Base-by-base conservation (phyloP, 108 stramenopile species). In the Pseudonitzschia multiseries region DNA sequence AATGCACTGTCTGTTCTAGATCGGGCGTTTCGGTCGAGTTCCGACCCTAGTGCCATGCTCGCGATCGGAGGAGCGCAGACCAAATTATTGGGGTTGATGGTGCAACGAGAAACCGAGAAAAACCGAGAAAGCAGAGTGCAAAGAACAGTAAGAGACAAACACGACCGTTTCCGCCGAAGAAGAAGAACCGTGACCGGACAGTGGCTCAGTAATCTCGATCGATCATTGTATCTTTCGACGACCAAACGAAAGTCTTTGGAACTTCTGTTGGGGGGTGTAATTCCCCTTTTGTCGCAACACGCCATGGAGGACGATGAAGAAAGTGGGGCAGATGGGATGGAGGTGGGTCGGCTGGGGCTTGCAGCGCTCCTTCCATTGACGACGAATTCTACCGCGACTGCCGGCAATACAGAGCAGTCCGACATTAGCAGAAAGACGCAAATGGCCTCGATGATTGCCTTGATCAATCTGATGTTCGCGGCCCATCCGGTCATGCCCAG, bases 401-500 rank as follows among this genome's bases (percentile, higher is more conserved):
- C 46, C 10, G 79, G 68, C 33, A 0, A 8, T 14, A 40, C 36
- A 4, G 32, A n/a, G 31, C 33, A 62, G 3, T 21, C 36, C 29
- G n/a, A 28, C n/a, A 17, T 41, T 41, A 20, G 28, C 1, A 62
- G 33, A 29, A 72, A 48, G 24, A 78, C 82, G 21, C 83, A 78
- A 52, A 44, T 83, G 17, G 61, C 76, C 12, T 48, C 83, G 1
- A 36, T 86, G 33, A 36, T 79, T 15, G 81, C 79, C 6, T 40
- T 92, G 68, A 67, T 80, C 21, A 84, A 82, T 32, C 61, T 92
- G 24, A 77, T 92, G 81, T 42, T 75, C 21, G 86, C 81, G 15
- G 83, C 88, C 13, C 79, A 84, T 72, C 88, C 86, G 4, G 81
- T 89, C 22, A 85, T 92, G 85, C 70, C 77, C 4, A 72, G 68